Base-by-base conservation (phyloP, 176 grass and related monocot genomes). In the Carex myosuroides region DNA sequence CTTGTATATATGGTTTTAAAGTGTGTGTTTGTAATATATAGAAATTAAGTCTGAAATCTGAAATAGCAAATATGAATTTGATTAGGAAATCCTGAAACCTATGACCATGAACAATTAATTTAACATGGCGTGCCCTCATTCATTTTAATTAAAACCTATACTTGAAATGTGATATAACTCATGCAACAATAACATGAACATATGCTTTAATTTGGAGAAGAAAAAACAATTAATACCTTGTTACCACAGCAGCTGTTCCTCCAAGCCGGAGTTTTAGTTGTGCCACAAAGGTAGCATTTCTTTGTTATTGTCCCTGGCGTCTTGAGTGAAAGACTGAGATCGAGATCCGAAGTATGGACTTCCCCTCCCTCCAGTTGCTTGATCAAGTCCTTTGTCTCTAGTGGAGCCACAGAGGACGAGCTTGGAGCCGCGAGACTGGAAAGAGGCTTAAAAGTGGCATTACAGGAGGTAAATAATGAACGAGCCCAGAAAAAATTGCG, bases 311-410 rank as follows among this genome's bases (percentile, higher is more conserved):
- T 67, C n/a, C 46, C 35, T 3, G 41, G 80, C 6, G 42, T 20
- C 39, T 67, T 83, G 17, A 83, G 80, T 3, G 80, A 83, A 26
- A 83, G 62, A 22, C 8, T 18, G 1, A 83, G 80, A 29, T 83
- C 42, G 8, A 83, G 60, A 44, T 21, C 37, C 13, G 2, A 63
- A 58, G 79, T 50, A 65, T 67, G 13, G 22, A 17, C 41, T 50
- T 54, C 44, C n/a, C 12, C 53, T 64, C 24, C 8, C 10, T 83
- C 61, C 21, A 68, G 46, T 83, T 21, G 44, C 30, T 65, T 83
- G 24, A 67, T 68, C 61, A 67, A 68, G 61, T 68, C 20, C 37
- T 67, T 67, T 14, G 61, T 83, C 60, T 83, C 80, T 17, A 24
- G 62, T 52, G 46, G 26, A 63, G 18, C 6, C 33, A 50, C 41